These are phyloP conservation scores for Fusarium sp. DNA, from an alignment of 2,329 filamentous ascomycete genomes.

Conservation along the genomic window DNA sequence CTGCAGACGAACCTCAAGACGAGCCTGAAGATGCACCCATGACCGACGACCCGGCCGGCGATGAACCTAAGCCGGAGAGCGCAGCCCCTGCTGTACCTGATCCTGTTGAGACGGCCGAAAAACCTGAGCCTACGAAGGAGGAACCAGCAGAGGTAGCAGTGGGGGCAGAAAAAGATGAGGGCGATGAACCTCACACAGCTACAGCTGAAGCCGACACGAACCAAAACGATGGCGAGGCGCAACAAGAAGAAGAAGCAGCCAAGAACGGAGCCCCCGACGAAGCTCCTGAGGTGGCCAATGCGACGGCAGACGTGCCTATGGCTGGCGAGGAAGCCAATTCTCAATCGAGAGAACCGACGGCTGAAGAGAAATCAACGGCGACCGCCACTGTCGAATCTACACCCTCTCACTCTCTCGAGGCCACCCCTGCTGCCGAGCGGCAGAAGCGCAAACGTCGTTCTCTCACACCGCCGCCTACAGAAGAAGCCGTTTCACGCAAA, in stretches of 20 bases:
- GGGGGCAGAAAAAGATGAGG: slow-evolving; percentile 7
- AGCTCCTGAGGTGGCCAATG: slow-evolving; percentile 8
- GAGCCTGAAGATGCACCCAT: slow-evolving; percentile 27
- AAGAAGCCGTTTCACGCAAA: slow-evolving; percentile 69
- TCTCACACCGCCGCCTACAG: slow-evolving; percentile 71
- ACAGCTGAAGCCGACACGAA: slow-evolving; percentile 13
- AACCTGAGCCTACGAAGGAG: slow-evolving; percentile 14
- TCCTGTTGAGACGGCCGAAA: slow-evolving; percentile 14
- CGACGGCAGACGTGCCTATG: slow-evolving; percentile 15
- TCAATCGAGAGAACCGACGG: slow-evolving; percentile 23
- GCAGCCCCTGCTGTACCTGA: slow-evolving; percentile 5
- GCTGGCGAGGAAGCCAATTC: slow-evolving; percentile 19
- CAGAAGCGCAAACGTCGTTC: slow-evolving; percentile 80
- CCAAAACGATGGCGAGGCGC: slow-evolving; percentile 16
- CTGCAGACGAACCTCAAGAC: slow-evolving; percentile 22
- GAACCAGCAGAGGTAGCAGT: slow-evolving; percentile 16
- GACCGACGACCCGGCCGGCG: slow-evolving; percentile 26
- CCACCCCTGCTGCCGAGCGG: slow-evolving; percentile 47
- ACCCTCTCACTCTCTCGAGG: slow-evolving; percentile 23
- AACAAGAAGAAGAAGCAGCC: slow-evolving; percentile 16
- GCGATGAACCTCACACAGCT: background rate
- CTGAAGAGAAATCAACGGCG: slow-evolving; percentile 30
- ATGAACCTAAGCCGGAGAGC: slow-evolving; percentile 16
- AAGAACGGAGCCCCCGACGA: slow-evolving; percentile 27
- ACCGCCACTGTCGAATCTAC: slow-evolving; percentile 26